These are phyloP conservation scores for Bothriochloa decipiens DNA, from an alignment of 176 grass and related monocot genomes.

Conservation along the genomic window DNA sequence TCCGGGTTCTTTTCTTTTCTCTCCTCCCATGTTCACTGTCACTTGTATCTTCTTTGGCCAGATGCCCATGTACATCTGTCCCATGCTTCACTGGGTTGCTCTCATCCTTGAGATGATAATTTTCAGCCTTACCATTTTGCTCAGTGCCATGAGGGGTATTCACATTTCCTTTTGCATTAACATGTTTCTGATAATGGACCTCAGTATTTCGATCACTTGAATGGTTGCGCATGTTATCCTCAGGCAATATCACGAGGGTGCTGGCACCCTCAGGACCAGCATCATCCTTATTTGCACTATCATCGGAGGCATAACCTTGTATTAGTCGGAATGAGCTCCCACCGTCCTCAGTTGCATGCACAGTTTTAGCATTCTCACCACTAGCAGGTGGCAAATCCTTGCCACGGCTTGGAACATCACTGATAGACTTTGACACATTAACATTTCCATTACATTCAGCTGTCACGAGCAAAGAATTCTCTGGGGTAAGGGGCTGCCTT, in stretches of 20 bases:
- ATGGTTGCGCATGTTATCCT: constrained; percentile 42
- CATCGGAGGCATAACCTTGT: constrained; percentile 82
- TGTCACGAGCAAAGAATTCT: constrained; percentile 48
- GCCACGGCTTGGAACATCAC: constrained; percentile 37
- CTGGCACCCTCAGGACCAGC: constrained; percentile 25
- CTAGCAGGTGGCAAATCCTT: constrained; percentile 41
- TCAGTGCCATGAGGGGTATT: neutral
- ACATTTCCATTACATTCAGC: constrained; percentile 52
- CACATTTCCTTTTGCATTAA: constrained; percentile 39
- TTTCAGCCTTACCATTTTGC: constrained; percentile 38
- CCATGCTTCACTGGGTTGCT: constrained; percentile 42
- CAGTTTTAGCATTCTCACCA: constrained; percentile 47
- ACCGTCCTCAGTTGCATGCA: constrained; percentile 48
- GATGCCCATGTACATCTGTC: constrained; percentile 46
- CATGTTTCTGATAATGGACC: constrained; percentile 38
- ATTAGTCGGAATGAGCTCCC: constrained; percentile 67
- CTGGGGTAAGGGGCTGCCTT: constrained; percentile 56
- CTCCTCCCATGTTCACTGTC: constrained; percentile 43
- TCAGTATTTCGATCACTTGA: constrained; percentile 45
- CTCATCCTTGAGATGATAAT: constrained; percentile 45
- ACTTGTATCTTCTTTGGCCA: constrained; percentile 53
- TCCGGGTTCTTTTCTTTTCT: constrained; percentile 49
- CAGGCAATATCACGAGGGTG: constrained; percentile 23
- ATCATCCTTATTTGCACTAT: constrained; percentile 51
- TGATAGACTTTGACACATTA: constrained; percentile 37